Percentiles rank a stretch among this genome's conserved stretches.
Evolutionary conservation across 371 early-diverging fungal species (phyloP).

Genomic region (Circinella minor): DNA sequence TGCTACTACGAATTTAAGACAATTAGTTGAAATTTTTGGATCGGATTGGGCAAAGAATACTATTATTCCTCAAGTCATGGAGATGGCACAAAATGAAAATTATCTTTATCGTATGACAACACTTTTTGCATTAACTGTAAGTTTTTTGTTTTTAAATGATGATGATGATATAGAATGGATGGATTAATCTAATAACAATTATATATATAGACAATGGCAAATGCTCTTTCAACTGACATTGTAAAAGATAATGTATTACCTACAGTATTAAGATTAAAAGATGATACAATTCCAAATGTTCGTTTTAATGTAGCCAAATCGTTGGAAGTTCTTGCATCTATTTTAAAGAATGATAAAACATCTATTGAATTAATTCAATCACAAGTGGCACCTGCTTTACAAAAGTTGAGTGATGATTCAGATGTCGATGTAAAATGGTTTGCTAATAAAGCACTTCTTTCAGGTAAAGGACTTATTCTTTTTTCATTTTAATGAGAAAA

Average conservation of each 20-base stretch:
- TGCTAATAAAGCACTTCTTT: conserved; percentile 79
- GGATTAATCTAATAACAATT: not conserved
- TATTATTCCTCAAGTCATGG: conserved; percentile 93
- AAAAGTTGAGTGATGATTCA: conserved; percentile 80
- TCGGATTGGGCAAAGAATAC: conserved; percentile 96
- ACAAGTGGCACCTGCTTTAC: conserved; percentile 79
- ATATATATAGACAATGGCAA: conserved; percentile 74
- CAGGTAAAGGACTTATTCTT: conserved; percentile 34
- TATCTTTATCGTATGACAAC: conserved; percentile 98
- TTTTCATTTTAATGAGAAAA: too few relatives aligned
- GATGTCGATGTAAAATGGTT: conserved; percentile 95
- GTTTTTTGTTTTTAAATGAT: not conserved
- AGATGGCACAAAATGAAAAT: conserved; percentile 86
- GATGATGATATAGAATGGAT: not conserved
- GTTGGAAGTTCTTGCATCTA: conserved; percentile 83
- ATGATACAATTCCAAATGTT: conserved; percentile 98
- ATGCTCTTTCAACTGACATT: conserved; percentile 86
- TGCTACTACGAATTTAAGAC: conserved; percentile 89
- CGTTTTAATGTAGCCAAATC: conserved; percentile 98
- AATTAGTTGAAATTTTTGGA: conserved; percentile 96
- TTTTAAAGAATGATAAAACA: conserved; percentile 69
- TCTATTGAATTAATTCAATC: conserved; percentile 64
- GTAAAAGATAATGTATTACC: conserved; percentile 90
- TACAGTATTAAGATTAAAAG: conserved; percentile 77
- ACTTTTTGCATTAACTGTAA: conserved; percentile 92